Base-by-base conservation (phyloP, 208 protist species). In the Leishmania martiniquensis region DNA sequence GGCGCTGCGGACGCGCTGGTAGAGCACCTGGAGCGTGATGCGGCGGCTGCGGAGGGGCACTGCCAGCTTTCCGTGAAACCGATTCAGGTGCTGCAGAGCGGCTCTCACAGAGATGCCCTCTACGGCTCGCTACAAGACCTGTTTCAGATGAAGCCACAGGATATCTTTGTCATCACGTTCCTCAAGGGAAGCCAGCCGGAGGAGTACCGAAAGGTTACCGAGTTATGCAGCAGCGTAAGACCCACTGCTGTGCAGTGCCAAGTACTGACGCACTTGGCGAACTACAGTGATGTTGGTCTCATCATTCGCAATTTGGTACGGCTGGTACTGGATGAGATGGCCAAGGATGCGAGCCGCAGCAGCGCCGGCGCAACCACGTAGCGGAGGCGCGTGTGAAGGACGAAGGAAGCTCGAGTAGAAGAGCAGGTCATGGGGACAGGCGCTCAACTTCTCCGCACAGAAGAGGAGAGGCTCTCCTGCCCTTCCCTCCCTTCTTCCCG, bases 301-400 rank as follows among this genome's bases (percentile, higher is more conserved):
- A 93, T 94, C 45, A 91, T 97, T 78, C 87, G 91, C 60, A 97
- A 97, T 49, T 80, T 97, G 34, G 91, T 97, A 37, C 85, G 93
- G 5, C 68, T 93, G 9, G 87, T 95, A 39, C 42, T 95, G 57
- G 82, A 93, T 75, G 89, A 95, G 68, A 93, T 96, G 88, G 75
- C 45, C 49, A 84, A 75, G 29, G 84, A 70, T 9, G 51, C 51
- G 17, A 52, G 1, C 22, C 49, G 51, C 32, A 45, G 34, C 71
- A 77, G 52, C 44, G 29, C 52, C 3, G 78, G 73, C 45, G 20
- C 54, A 1, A 10, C 72, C 25, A 72, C 67, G 65, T 77, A 62
- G 32, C 42, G 1, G 47, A 2, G 5, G 44, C 1, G 34, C 22
- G 54, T 32, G 49, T 10, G 42, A 29, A 44, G 9, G 37, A 49